Base-by-base conservation (phyloP, 2,329 filamentous ascomycete genomes). In the Mollisia scopiformis region DNA sequence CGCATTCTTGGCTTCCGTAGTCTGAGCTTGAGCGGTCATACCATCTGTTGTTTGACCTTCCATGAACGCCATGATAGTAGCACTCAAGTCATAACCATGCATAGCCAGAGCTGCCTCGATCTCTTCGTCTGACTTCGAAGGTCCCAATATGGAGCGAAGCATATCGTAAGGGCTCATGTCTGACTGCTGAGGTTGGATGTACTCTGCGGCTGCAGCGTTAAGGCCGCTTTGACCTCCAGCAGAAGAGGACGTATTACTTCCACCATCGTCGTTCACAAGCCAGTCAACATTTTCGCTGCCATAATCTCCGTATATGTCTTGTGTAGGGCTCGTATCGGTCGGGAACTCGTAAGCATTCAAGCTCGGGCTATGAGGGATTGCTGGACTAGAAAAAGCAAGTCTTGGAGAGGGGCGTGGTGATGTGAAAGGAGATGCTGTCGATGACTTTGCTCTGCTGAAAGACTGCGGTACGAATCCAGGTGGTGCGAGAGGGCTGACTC, bases 161-260 rank as follows among this genome's bases (percentile, higher is more conserved):
- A 99, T 98, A 74, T 99, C 95, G 76, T 97, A 97, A 0, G 95
- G 94, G 61, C 92, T 96, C 94, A 99, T 98, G 72, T 98, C 93
- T 59, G 86, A 71, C 90, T 89, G 85, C 53, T 85, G 83, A 14
- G 83, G 79, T 61, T 81, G 80, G 51, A 88, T 81, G 78, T 86
- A 97, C 74, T 97, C 93, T 25, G 93, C 90, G 5, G 92, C 92
- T 14, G 89, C 89, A 46, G 88, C 89, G 71, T 92, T 93, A 62
- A 94, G 82, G 33, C 85, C 87, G 66, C 88, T 92, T 16, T 89
- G 82, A 10, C 84, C 86, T 35, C 86, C 83, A 52, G 67, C 69
- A 7, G 88, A 91, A 25, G 93, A 97, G 25, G 92, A 88, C 60
- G 93, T 85, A 68, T 89, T 93, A 70, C 89, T 90, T 57, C 86